Evolutionary conservation across 768 basidiomycete genomes (phyloP), one percentile per base, ranked within the genome.

Genomic region (Tulasnella sp.): DNA sequence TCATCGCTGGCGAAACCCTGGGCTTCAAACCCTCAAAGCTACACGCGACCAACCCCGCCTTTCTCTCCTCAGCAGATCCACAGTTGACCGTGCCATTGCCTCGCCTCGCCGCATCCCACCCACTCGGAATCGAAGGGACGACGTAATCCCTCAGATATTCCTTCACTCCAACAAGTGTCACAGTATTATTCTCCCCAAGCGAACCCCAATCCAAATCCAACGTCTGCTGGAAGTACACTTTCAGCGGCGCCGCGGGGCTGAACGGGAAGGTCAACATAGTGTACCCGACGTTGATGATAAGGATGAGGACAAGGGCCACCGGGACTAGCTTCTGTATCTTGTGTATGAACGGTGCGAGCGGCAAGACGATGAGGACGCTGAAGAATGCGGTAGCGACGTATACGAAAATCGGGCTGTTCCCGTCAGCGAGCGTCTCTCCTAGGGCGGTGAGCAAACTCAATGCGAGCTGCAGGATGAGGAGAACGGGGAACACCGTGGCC

Each of bases 141-240:
- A 84, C 71, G 43, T 71, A 56, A 21, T 70, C 68, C 3, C 74
- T 60, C 29, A 84, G 63, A 63, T 77, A 80, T 23, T 72, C 67
- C 7, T 67, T 64, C 2, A 66, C 66, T 7, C 70, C 59, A 8
- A 65, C 59, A 43, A 69, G 62, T 15, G 64, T 52, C 32, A 67
- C 68, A 24, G 65, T 59, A 29, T 72, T 65, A 23, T 61, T 58
- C 11, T 44, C 21, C 32, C 45, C 58, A 24, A 21, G 24, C 15
- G 21, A 44, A 19, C 70, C 68, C 10, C 61, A 61, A 29, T 66
- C 64, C 41, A 87, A 69, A 50, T 77, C 72, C 4, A 87, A 72
- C 1, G 67, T 73, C 67, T 89, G 88, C 51, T 76, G 75, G 75
- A 88, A 90, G 70, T 76, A 86, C 0, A 88, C 70, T 63, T 86